Base-by-base conservation (phyloP, 805 yeast species). In the Candida coquimbonensis region DNA sequence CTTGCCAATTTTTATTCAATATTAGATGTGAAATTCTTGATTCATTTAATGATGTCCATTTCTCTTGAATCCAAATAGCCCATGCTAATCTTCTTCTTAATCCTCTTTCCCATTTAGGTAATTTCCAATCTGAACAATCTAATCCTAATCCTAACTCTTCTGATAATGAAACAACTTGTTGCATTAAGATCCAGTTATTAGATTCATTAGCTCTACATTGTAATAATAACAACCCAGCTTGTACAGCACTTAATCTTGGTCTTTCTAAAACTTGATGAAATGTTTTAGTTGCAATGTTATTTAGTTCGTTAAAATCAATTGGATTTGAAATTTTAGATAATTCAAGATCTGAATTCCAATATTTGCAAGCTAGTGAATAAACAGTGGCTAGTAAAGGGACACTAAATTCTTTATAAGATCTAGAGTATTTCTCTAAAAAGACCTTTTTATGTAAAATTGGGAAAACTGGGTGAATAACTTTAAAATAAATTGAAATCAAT, bases 21-120 rank as follows among this genome's bases (percentile, higher is more conserved):
- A 80, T 76, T 33, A 84, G 74, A 62, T 88, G 96, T 0, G 96
- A 83, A 2, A 96, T 95, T 38, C 96, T 70, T 0, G 90, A 79
- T 57, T 87, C 95, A 44, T 80, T 78, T 41, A 90, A 66, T 1
- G 96, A 71, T 9, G 83, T 73, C 98, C 98, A 91, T 60, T 90
- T 88, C 58, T 89, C 96, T 62, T 89, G 95, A 43, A 85, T 70
- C 72, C 80, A 91, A 1, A 89, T 93, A 0, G 97, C 97, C 98
- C 99, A 91, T 1, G 97, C 96, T 41, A 91, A 66, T 48, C 98
- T 72, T 54, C 87, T 77, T 43, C 99, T 73, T 41, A 91, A 66
- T 7, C 95, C 95, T 42, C 95, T 73, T 60, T 91, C 99, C 98
- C 98, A 93, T 55, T 83, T 82, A 0, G 98, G 98, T 33, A 91